Evolutionary conservation across 306 rosid species (phyloP).

Genomic region (Quercus ilex): DNA sequence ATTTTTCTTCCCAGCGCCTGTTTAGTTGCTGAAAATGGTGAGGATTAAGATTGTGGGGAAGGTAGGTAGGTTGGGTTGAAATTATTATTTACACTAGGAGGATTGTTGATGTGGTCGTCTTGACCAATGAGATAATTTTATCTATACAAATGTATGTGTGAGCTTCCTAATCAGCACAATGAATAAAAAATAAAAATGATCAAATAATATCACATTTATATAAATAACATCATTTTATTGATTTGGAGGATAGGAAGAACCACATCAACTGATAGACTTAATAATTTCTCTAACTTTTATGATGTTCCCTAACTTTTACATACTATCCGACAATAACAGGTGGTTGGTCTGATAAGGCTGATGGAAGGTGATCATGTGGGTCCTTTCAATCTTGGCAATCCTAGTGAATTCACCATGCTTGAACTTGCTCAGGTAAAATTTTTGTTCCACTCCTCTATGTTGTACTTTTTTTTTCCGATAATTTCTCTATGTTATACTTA

Average conservation of each 20-base stretch:
- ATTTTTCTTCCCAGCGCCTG: no score
- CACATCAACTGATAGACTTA: fast-evolving
- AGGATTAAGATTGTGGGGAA: not conserved
- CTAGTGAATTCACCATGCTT: conserved; percentile 98
- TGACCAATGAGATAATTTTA: no score
- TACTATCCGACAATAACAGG: conserved; percentile 34
- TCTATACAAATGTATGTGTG: no score
- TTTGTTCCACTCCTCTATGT: not conserved
- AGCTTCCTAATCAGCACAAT: fast-evolving
- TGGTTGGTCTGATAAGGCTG: conserved; percentile 78
- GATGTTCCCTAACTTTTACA: not conserved
- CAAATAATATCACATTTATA: no score
- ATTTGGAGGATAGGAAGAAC: fast-evolving
- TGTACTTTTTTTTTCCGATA: not conserved
- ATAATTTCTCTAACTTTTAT: no score
- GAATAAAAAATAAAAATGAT: no score
- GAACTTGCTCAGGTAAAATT: conserved; percentile 84
- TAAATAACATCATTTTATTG: no score
- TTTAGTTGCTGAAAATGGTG: no score
- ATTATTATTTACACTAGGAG: no score
- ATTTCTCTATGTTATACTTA: not conserved
- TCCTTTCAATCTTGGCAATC: conserved; percentile 98
- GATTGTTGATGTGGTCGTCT: fast-evolving
- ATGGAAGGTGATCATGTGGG: conserved; percentile 97
- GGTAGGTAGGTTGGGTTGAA: not conserved